Percentiles rank a stretch among this genome's conserved stretches.
Conservation (phyloP, 768 basidiomycete genomes). For the Tephrocybe sp. region DNA sequence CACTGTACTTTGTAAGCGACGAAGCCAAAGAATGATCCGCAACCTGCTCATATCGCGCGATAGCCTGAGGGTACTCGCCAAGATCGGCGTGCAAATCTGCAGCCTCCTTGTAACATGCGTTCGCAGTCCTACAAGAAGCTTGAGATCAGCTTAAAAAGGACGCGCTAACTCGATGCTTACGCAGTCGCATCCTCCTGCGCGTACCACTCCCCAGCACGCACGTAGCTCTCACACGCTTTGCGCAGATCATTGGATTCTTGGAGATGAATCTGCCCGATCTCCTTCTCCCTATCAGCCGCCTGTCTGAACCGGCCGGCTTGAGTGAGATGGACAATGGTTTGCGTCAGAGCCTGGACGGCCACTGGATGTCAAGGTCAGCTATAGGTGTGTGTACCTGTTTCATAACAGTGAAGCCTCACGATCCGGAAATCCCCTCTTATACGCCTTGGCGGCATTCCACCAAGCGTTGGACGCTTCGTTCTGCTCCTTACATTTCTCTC, state of each 20-base stretch:
- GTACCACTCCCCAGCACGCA: constrained; percentile 95
- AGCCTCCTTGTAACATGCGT: constrained; percentile 93
- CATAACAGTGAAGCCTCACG: constrained; percentile 46
- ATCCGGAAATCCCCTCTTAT: constrained; percentile 85
- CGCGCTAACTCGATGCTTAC: constrained; percentile 45
- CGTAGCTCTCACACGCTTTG: constrained; percentile 89
- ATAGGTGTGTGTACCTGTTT: neutral
- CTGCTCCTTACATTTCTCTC: constrained; percentile 81
- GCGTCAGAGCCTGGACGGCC: constrained; percentile 82
- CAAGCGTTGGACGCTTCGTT: constrained; percentile 98
- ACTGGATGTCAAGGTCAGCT: constrained; percentile 46
- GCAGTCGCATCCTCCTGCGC: constrained; percentile 95
- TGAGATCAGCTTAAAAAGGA: neutral
- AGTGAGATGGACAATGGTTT: constrained; percentile 83
- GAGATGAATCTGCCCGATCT: constrained; percentile 93
- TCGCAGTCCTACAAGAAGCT: constrained; percentile 71
- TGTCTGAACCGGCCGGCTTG: constrained; percentile 90
- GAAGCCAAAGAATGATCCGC: constrained; percentile 80
- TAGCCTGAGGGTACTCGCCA: constrained; percentile 82
- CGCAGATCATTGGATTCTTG: constrained; percentile 77
- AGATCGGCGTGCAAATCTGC: constrained; percentile 93
- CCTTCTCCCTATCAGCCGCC: constrained; percentile 97
- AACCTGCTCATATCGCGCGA: constrained; percentile 87
- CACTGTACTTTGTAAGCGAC: constrained; percentile 93
- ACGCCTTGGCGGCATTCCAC: constrained; percentile 98